Base-by-base conservation (phyloP, 2,329 filamentous ascomycete species). In the Microthyrium microscopicum region DNA sequence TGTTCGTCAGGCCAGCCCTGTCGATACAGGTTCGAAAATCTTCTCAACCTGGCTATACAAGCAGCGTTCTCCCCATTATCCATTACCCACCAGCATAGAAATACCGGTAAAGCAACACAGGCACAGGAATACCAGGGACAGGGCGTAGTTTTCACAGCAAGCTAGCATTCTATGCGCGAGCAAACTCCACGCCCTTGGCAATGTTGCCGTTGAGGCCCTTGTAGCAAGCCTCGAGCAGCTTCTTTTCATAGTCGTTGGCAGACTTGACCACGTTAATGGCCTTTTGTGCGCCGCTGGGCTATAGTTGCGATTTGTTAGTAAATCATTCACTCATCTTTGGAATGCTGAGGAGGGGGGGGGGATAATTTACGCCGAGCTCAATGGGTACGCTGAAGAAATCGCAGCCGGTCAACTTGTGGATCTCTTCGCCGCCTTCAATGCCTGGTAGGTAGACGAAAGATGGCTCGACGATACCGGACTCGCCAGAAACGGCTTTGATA, bases 321-420 rank as follows among this genome's bases (percentile, higher is more conserved):
- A 9, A n/a, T 31, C 22, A 15, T 5, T 8, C 17, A 34, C 38
- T 26, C 17, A 30, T 41, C 39, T 28, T 5, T 29, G 20, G 6
- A 36, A 9, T 15, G n/a, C n/a, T n/a, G n/a, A n/a, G n/a, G n/a
- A n/a, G n/a, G 15, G 19, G 11, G 15, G 12, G 20, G 9, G 15
- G 34, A 39, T 33, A 35, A 68, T 81, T 64, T 78, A 91, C 84
- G 52, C 89, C 89, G 46, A 98, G 83, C 64, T 93, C 82, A 46
- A 95, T 73, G 40, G 85, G 87, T 35, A 91, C 83, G 38, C 89
- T 93, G 73, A 98, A 98, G 69, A 81, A 98, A 36, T 98, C 85
- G 41, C 58, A 55, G 46, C 84, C 85, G 40, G 77, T 83, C 51
- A 76, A 72, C 68, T 92, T 83, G 41, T 69, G 70, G 47, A 98